Evolutionary conservation across 1,284 basidiomycete genomes (phyloP), one percentile per base, ranked within the genome.

Genomic region (Hymenochaete sp.): DNA sequence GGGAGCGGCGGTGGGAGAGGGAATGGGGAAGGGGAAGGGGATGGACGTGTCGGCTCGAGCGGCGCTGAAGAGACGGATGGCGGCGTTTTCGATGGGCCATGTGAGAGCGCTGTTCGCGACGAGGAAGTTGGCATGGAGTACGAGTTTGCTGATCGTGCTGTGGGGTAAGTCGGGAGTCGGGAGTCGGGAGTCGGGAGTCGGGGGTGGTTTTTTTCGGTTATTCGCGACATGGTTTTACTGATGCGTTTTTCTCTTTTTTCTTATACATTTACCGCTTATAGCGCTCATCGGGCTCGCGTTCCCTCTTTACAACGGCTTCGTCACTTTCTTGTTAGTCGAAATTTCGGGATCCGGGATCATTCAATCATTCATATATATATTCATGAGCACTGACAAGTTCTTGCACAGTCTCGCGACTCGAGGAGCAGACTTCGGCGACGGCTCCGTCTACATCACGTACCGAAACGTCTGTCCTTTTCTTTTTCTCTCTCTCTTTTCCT

Each of bases 261-360:
- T 19, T 81, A 77, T 37, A 83, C 81, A 32, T 60, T 26, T 45
- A 82, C 79, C 74, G 2, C 63, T 85, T 29, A 84, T 86, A 82
- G 80, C 74, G 2, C 63, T 85, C 31, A 85, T 86, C 48, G 83
- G 82, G 3, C 72, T 87, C 9, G 81, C 81, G 2, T 85, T 82
- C 58, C 79, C 83, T 26, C 59, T 86, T 64, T 66, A 72, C 62
- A 79, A 82, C 61, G 73, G 70, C 38, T 85, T 80, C 55, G 67
- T 80, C 16, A 74, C 73, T 1, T 79, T 73, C 48, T 75, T 75
- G 78, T 80, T 47, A 42, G 75, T 60, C 36, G 11, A 53, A 18
- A 11, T 21, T n/a, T 18, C 2, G 6, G 29, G 10, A 16, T 43
- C 10, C 35, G 28, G 16, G 45, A 24, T 27, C n/a, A 40, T 8